Conservation (phyloP, 2,329 filamentous ascomycete genomes). For the Diaporthe sp. region DNA sequence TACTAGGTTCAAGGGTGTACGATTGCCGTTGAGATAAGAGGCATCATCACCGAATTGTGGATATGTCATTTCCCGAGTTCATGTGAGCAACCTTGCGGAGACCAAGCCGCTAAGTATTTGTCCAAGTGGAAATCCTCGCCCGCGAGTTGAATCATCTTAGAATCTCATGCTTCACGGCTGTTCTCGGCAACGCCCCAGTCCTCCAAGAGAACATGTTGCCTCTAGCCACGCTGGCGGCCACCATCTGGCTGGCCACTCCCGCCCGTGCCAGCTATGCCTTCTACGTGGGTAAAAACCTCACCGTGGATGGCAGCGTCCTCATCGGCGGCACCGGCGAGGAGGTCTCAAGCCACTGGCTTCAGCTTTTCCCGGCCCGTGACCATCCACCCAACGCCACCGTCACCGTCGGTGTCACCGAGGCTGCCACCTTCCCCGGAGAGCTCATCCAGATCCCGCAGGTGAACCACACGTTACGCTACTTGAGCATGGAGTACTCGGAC, state of each 20-base stretch:
- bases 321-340: conserved; percentile 23
- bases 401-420: conserved; percentile 11
- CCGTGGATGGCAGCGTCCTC: conserved; percentile 22
- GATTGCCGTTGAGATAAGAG: conserved; percentile 5
- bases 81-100: conserved; percentile 27
- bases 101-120: conserved; percentile 21
- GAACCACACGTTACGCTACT: conserved; percentile 14
- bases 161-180: conserved; percentile 3
- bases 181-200: background rate
- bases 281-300: conserved; percentile 20
- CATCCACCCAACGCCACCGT: conserved; percentile 22
- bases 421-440: conserved; percentile 11
- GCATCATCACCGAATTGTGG: conserved; percentile 3
- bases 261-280: conserved; percentile 19
- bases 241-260: background rate
- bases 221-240: background rate
- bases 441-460: conserved; percentile 25
- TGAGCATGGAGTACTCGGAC: conserved; percentile 28
- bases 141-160: too few relatives aligned
- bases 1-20: conserved; percentile 12
- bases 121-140: background rate
- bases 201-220: conserved; percentile 14
- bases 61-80: conserved; percentile 18
- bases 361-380: conserved; percentile 23
- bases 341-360: conserved; percentile 21